A percentile compares a stretch with the other conserved stretches of the same genome.
phyloP scores from a whole-genome alignment of 192 early-diverging fungal genomes.

The Mortierella antarctica region DNA sequence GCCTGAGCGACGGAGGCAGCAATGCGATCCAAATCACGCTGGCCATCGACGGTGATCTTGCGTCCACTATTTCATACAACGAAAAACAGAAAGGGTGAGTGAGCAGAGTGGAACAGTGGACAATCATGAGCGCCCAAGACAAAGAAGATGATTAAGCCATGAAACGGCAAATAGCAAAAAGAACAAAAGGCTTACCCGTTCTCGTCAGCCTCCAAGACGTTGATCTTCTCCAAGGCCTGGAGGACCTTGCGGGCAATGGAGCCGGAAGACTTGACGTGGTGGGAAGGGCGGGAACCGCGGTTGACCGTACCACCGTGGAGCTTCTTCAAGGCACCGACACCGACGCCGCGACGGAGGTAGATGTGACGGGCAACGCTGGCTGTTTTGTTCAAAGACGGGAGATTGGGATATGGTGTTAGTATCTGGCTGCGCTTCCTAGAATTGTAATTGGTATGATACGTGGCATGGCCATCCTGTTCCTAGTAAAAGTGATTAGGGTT shows the following conservation, averaged over 20 bases:
- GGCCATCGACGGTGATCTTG: slow-evolving; percentile 93
- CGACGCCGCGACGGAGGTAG: slow-evolving; percentile 95
- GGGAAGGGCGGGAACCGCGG: slow-evolving; percentile 94
- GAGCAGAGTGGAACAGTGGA: background rate
- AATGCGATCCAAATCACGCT: slow-evolving; percentile 99
- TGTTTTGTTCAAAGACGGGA: slow-evolving; percentile 21
- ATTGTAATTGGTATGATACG: too few relatives aligned
- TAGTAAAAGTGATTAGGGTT: background rate
- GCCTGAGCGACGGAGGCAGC: slow-evolving; percentile 64
- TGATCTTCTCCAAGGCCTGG: slow-evolving; percentile 99
- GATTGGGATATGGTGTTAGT: background rate
- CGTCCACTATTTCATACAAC: slow-evolving; percentile 76
- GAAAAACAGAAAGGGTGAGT: slow-evolving; percentile 13
- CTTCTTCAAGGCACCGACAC: slow-evolving; percentile 95
- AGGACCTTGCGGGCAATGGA: slow-evolving; percentile 95
- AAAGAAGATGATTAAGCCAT: background rate
- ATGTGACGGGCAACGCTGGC: slow-evolving; percentile 97
- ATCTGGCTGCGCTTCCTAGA: background rate
- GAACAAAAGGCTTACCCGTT: slow-evolving; percentile 70
- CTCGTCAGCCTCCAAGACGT: slow-evolving; percentile 92
- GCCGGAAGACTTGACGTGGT: slow-evolving; percentile 88
- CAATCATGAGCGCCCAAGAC: background rate
- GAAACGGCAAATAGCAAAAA: slow-evolving; percentile 1
- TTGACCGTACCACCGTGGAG: slow-evolving; percentile 92
- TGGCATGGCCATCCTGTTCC: background rate